These are phyloP conservation scores for Takashimella tepidaria DNA, from an alignment of 1,284 basidiomycete species.

Conservation along the genomic window DNA sequence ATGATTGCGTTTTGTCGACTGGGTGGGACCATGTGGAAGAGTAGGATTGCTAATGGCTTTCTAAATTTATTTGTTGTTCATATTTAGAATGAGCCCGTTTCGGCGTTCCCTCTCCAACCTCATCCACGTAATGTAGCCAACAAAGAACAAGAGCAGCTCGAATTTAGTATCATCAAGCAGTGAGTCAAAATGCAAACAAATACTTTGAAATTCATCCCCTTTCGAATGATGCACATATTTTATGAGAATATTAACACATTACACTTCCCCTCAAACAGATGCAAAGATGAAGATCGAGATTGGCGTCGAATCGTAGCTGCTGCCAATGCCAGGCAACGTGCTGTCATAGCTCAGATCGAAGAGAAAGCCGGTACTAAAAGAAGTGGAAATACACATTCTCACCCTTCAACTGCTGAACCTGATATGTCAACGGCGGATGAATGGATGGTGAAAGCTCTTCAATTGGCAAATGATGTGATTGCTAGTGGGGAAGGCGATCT, in stretches of 20 bases:
- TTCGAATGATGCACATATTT: no score
- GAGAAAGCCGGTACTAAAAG: constrained; percentile 4
- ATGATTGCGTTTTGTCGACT: no score
- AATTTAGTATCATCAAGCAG: constrained; percentile 34
- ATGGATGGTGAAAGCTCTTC: constrained; percentile 34
- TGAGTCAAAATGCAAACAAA: constrained; percentile 12
- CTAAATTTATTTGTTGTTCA: no score
- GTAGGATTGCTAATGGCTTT: no score
- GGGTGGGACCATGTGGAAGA: neutral
- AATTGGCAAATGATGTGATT: constrained; percentile 32
- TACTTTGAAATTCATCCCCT: no score
- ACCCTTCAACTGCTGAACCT: constrained; percentile 8
- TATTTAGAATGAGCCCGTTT: neutral
- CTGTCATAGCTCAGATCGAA: constrained; percentile 8
- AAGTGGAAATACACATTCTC: no score
- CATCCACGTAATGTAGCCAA: constrained; percentile 47
- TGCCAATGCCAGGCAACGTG: constrained; percentile 31
- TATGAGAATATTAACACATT: neutral
- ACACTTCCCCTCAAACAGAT: constrained; percentile 16
- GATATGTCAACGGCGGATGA: constrained; percentile 24
- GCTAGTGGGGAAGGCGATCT: constrained; percentile 27
- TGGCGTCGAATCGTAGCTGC: constrained; percentile 35
- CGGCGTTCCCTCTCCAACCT: constrained; percentile 24
- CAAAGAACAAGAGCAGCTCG: constrained; percentile 24
- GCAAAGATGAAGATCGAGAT: constrained; percentile 40